Conservation (phyloP, 208 protist genomes). For the Leishmania guyanensis region DNA sequence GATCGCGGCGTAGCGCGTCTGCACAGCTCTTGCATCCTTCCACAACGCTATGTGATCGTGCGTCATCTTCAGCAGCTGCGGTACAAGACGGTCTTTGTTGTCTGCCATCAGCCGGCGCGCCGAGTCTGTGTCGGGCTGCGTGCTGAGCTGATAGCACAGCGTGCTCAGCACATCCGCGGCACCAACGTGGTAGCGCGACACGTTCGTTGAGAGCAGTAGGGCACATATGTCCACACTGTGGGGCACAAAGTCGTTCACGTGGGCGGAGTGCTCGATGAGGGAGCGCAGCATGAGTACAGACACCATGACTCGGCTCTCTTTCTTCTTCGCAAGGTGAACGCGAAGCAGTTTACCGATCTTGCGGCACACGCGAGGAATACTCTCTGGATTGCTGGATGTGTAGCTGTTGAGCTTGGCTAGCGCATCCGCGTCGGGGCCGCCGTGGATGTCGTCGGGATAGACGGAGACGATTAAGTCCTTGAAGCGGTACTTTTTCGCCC, state of each 20-base stretch:
- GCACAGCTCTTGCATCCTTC: slow-evolving; percentile 32
- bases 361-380: slow-evolving; percentile 81
- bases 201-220: slow-evolving; percentile 43
- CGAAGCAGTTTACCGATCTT: slow-evolving; percentile 74
- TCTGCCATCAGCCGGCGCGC: slow-evolving; percentile 66
- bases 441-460: slow-evolving; percentile 55
- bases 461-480: slow-evolving; percentile 80
- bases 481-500: slow-evolving; percentile 71
- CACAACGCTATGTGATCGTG: slow-evolving; percentile 25
- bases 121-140: slow-evolving; percentile 46
- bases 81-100: slow-evolving; percentile 60
- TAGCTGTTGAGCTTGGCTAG: slow-evolving; percentile 76
- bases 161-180: slow-evolving; percentile 68
- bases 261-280: slow-evolving; percentile 53
- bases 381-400: slow-evolving; percentile 77
- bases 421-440: slow-evolving; percentile 56
- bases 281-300: slow-evolving; percentile 60
- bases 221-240: slow-evolving; percentile 65
- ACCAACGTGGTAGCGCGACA: slow-evolving; percentile 53
- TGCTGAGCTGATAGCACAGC: slow-evolving; percentile 58
- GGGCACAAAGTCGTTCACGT: slow-evolving; percentile 75
- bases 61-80: slow-evolving; percentile 68
- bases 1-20: slow-evolving; percentile 61
- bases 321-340: slow-evolving; percentile 36
- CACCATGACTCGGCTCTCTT: slow-evolving; percentile 66